Evolutionary conservation across 2,329 filamentous ascomycete species (phyloP).

Genomic region (Diaporthe citriasiana): DNA sequence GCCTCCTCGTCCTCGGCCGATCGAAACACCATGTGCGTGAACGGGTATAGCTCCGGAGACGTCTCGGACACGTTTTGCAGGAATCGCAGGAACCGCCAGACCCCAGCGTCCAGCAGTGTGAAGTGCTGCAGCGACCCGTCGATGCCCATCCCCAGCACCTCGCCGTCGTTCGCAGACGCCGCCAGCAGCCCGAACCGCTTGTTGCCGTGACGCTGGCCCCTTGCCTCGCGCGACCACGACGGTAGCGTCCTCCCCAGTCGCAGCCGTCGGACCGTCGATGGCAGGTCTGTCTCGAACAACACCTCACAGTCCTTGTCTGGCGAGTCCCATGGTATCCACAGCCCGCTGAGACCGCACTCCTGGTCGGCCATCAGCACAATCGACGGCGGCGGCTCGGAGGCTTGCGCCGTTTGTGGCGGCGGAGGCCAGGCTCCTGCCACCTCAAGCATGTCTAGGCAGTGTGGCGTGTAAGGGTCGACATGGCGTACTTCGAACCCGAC

Average conservation of each 20-base stretch:
- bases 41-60: constrained; percentile 64
- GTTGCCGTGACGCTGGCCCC: constrained; percentile 43
- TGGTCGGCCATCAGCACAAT: constrained; percentile 64
- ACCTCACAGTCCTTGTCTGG: constrained; percentile 58
- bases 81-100: constrained; percentile 79
- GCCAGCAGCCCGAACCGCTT: constrained; percentile 59
- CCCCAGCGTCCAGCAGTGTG: constrained; percentile 71
- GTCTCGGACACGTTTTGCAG: constrained; percentile 77
- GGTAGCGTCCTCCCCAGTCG: constrained; percentile 66
- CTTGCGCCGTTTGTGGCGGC: constrained; percentile 25
- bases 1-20: constrained; percentile 45
- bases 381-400: constrained; percentile 51
- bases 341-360: constrained; percentile 61
- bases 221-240: constrained; percentile 58
- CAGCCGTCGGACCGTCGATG: constrained; percentile 70
- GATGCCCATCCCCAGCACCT: constrained; percentile 75
- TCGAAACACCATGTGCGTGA: constrained; percentile 52
- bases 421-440: constrained; percentile 53
- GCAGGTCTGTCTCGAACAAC: constrained; percentile 70
- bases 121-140: constrained; percentile 81
- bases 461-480: constrained; percentile 61
- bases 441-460: constrained; percentile 62
- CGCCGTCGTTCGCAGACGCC: constrained; percentile 60
- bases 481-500: constrained; percentile 52
- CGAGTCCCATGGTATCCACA: constrained; percentile 64